phyloP scores from a whole-genome alignment of 129 eudicot genomes.

The Lactuca saligna region DNA sequence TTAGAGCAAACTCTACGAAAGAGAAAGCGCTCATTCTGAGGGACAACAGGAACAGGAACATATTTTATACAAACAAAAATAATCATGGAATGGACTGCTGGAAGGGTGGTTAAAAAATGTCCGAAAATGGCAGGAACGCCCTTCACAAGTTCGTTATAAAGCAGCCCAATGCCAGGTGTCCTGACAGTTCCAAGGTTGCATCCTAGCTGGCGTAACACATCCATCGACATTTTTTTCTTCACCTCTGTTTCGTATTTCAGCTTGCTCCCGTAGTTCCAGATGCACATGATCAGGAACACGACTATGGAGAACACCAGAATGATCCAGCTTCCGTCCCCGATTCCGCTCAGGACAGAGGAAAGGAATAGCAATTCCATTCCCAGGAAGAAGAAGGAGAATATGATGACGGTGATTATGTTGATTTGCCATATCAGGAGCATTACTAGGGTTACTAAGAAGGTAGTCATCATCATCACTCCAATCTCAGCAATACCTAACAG shows the following conservation, averaged over 20 bases:
- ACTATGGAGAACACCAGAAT: slow-evolving; percentile 68
- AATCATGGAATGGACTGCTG: slow-evolving; percentile 94
- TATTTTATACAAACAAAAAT: slow-evolving; percentile 92
- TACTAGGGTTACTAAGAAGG: slow-evolving; percentile 82
- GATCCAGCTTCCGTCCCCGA: slow-evolving; percentile 96
- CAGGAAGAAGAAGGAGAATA: slow-evolving; percentile 59
- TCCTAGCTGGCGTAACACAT: slow-evolving; percentile 71
- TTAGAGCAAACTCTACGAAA: slow-evolving; percentile 86
- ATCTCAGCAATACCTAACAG: slow-evolving; percentile 74
- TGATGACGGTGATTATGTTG: slow-evolving; percentile 56
- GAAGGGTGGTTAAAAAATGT: slow-evolving; percentile 79
- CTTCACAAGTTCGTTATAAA: slow-evolving; percentile 87
- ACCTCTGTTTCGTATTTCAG: slow-evolving; percentile 94
- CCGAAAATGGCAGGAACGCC: slow-evolving; percentile 94
- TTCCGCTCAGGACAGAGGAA: slow-evolving; percentile 74
- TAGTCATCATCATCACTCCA: slow-evolving; percentile 96
- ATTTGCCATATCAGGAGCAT: slow-evolving; percentile 99
- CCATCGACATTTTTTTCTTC: slow-evolving; percentile 81
- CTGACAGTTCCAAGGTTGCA: slow-evolving; percentile 86
- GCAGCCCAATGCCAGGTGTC: slow-evolving; percentile 94
- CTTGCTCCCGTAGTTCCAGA: slow-evolving; percentile 96
- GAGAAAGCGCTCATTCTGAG: slow-evolving; percentile 83
- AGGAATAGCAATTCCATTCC: slow-evolving; percentile 79
- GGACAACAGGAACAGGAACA: slow-evolving; percentile 91
- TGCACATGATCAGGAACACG: slow-evolving; percentile 72